Evolutionary conservation across 1,139 yeast species (phyloP).

Genomic region (Yamadazyma diddensiae): DNA sequence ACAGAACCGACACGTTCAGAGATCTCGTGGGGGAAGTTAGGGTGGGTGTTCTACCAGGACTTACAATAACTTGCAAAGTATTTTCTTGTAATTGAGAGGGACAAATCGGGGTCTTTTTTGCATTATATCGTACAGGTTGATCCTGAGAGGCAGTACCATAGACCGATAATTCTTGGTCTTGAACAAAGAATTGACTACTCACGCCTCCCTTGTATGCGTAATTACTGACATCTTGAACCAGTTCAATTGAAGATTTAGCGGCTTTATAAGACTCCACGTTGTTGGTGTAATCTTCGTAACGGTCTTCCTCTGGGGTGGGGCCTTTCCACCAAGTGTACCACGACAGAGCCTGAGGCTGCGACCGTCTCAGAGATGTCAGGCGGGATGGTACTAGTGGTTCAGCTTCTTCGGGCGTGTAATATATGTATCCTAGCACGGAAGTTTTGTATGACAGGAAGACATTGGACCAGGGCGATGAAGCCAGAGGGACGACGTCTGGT

Average conservation of each 20-base stretch:
- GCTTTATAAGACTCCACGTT: conserved; percentile 28
- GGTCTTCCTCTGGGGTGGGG: conserved; percentile 15
- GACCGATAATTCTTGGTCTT: conserved; percentile 37
- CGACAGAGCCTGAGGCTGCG: too few species aligned
- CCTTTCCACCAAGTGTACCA: too few species aligned
- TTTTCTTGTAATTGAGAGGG: conserved; percentile 38
- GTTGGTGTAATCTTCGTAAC: conserved; percentile 18
- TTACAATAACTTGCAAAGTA: conserved; percentile 9
- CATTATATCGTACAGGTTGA: conserved; percentile 36
- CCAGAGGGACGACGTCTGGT: conserved; percentile 6
- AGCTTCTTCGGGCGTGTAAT: conserved; percentile 4
- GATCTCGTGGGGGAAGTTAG: conserved; percentile 1
- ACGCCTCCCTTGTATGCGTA: conserved; percentile 32
- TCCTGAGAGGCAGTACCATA: conserved; percentile 37
- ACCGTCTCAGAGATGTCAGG: too few species aligned
- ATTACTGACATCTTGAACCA: conserved; percentile 28
- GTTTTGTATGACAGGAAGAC: conserved; percentile 8
- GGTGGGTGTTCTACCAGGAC: background rate
- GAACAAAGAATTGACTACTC: conserved; percentile 16
- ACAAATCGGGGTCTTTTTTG: conserved; percentile 32
- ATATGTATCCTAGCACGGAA: conserved; percentile 10
- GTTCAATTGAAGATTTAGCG: conserved; percentile 37
- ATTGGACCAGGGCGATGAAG: conserved; percentile 7
- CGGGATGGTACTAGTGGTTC: conserved; percentile 1
- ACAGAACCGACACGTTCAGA: conserved; percentile 7